Percentiles rank a stretch among this genome's conserved stretches.
phyloP scores from a whole-genome alignment of 345 rosid genomes.

The Leavenworthia alabamica region DNA sequence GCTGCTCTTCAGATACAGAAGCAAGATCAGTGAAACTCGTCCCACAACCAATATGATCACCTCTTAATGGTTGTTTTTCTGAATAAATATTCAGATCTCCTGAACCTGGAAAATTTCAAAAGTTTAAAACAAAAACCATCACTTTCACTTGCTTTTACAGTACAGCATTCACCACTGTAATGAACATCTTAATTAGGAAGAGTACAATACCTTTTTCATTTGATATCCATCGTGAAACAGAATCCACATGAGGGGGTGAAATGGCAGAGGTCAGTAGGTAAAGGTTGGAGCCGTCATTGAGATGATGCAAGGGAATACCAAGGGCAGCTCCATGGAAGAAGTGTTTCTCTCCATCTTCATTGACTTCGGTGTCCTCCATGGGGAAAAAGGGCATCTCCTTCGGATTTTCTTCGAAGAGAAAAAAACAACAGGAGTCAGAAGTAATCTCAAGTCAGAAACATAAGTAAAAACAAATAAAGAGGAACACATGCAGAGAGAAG shows the following conservation, averaged over 20 bases:
- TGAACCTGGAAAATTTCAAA: slow-evolving; percentile 32
- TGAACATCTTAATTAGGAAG: not conserved
- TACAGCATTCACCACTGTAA: slow-evolving; percentile 11
- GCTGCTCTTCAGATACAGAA: slow-evolving; percentile 30
- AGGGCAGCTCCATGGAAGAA: slow-evolving; percentile 33
- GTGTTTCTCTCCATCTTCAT: slow-evolving; percentile 25
- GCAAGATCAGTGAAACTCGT: slow-evolving; percentile 26
- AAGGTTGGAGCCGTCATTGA: slow-evolving; percentile 67
- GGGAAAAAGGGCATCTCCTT: slow-evolving; percentile 45
- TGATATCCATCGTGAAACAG: slow-evolving; percentile 51
- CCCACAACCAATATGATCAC: slow-evolving; percentile 16
- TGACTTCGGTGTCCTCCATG: slow-evolving; percentile 23
- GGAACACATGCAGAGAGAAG: not conserved
- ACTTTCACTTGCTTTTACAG: slow-evolving; percentile 4
- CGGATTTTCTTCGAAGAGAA: slow-evolving; percentile 33
- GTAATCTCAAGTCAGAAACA: slow-evolving; percentile 18
- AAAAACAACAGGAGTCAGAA: slow-evolving; percentile 29
- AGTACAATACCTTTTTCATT: slow-evolving; percentile 42
- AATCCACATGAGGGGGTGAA: slow-evolving; percentile 68
- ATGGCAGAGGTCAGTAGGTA: slow-evolving; percentile 57
- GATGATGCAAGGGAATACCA: slow-evolving; percentile 62
- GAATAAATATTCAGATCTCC: slow-evolving; percentile 28
- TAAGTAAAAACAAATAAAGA: not conserved
- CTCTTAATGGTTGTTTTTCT: slow-evolving; percentile 26
- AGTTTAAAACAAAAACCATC: slow-evolving; percentile 1